Conservation (phyloP, 176 grass and related monocot species). For the Musa itinerans region DNA sequence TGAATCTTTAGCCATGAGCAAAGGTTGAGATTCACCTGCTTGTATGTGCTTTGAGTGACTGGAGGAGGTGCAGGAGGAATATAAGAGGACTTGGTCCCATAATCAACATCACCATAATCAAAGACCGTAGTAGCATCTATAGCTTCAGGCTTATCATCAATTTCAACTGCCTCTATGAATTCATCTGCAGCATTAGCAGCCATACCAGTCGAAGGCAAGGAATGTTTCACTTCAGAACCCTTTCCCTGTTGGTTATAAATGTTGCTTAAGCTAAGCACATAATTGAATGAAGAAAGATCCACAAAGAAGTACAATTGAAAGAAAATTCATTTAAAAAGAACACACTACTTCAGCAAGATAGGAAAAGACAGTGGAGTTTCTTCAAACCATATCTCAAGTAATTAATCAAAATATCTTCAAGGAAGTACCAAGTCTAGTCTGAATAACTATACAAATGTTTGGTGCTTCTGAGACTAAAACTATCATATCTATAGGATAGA, state of each 20-base stretch:
- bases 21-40: slow-evolving; percentile 34
- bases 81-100: slow-evolving; percentile 34
- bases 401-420: no score
- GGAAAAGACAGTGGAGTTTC: no score
- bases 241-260: slow-evolving; percentile 47
- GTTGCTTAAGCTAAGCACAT: not conserved
- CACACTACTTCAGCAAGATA: no score
- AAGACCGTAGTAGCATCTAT: slow-evolving; percentile 18
- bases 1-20: not conserved
- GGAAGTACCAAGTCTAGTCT: no score
- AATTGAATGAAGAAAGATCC: no score
- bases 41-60: slow-evolving; percentile 31
- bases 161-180: slow-evolving; percentile 46
- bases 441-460: no score
- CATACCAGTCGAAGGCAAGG: slow-evolving; percentile 62
- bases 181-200: slow-evolving; percentile 55
- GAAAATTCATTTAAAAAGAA: no score
- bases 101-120: slow-evolving; percentile 31
- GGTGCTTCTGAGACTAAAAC: no score
- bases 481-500: no score
- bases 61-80: slow-evolving; percentile 34
- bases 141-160: slow-evolving; percentile 48
- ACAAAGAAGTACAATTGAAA: no score
- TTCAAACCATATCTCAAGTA: no score
- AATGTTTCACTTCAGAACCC: slow-evolving; percentile 39